These are phyloP conservation scores for Neophaeococcomyces aloes DNA, from an alignment of 2,329 filamentous ascomycete genomes.

Conservation along the genomic window DNA sequence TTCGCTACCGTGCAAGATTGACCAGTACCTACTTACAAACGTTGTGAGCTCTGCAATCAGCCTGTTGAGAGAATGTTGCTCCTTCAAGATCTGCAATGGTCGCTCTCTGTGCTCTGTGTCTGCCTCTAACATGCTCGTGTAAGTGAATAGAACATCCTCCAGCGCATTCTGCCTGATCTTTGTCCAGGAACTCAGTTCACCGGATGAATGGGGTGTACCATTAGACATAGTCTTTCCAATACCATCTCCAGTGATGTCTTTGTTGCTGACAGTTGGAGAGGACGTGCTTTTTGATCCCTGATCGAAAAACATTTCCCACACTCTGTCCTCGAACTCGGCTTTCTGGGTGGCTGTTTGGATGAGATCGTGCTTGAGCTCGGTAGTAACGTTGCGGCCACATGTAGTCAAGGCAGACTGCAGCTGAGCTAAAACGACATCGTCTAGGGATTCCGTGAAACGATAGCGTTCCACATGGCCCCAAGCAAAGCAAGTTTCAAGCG, in stretches of 20 bases:
- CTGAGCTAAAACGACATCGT: neutral
- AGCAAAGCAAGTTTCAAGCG: conserved; percentile 17
- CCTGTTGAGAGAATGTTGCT: conserved; percentile 12
- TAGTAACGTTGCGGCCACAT: neutral
- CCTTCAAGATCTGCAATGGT: conserved; percentile 13
- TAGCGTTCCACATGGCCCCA: conserved; percentile 16
- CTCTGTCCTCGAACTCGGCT: neutral
- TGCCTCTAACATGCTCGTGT: conserved; percentile 1
- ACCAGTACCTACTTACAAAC: conserved; percentile 12
- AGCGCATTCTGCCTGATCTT: conserved; percentile 4
- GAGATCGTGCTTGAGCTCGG: conserved; percentile 6
- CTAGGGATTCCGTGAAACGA: neutral
- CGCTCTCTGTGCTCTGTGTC: conserved; percentile 2
- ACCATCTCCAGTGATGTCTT: neutral
- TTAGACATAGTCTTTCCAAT: neutral
- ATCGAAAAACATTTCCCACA: conserved; percentile 7
- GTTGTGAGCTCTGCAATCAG: conserved; percentile 10
- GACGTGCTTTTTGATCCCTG: neutral
- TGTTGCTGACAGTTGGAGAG: no score
- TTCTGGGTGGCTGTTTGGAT: conserved; percentile 9
- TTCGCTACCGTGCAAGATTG: neutral
- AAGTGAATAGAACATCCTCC: conserved; percentile 1
- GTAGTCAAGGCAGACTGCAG: neutral
- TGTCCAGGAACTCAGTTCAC: conserved; percentile 4
- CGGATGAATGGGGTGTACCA: conserved; percentile 1